Evolutionary conservation across 176 grass and related monocot genomes (phyloP).

Genomic region (sorghum (Sorghum bicolor)): Sorghum_bicolor_NCBIv3 NC_012872.2:12222001-12222500

Average conservation of each 20-base stretch:
- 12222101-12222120: background rate
- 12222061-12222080: background rate
- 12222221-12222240: slow-evolving; percentile 16
- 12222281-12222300: slow-evolving; percentile 28
- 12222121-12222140: background rate
- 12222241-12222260: slow-evolving; percentile 25
- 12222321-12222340: slow-evolving; percentile 10
- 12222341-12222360: background rate
- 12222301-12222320: slow-evolving; percentile 28
- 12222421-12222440: slow-evolving; percentile 95
- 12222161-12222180: slow-evolving; percentile 34
- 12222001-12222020: background rate
- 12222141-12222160: slow-evolving; percentile 3
- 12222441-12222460: slow-evolving; percentile 98
- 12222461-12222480: slow-evolving; percentile 67
- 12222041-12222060: background rate
- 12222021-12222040: background rate
- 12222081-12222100: background rate
- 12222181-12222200: slow-evolving; percentile 26
- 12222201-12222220: background rate
- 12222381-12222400: slow-evolving; percentile 94
- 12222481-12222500: slow-evolving; percentile 88
- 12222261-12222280: slow-evolving; percentile 14
- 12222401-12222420: slow-evolving; percentile 70
- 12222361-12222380: slow-evolving; percentile 10